Conservation (phyloP, 768 basidiomycete genomes). For the Candolleomyces eurysporus region DNA sequence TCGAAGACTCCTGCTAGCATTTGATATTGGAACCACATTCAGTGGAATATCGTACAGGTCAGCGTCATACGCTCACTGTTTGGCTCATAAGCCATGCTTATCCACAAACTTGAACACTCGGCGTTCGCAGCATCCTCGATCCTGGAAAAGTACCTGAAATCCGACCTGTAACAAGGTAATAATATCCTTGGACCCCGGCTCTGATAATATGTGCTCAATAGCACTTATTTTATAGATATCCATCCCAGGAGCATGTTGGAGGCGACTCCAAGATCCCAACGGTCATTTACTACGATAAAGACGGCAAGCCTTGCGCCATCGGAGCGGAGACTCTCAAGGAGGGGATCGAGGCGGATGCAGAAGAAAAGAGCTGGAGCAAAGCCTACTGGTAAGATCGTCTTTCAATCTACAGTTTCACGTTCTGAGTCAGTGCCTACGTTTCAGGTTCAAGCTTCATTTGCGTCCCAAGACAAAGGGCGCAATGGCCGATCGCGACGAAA, state of each 20-base stretch:
- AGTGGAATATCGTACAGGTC: too few relatives aligned
- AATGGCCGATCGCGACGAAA: conserved; percentile 8
- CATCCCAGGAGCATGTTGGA: conserved; percentile 5
- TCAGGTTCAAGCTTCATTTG: conserved; percentile 29
- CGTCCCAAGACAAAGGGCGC: conserved; percentile 20
- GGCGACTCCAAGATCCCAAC: conserved; percentile 16
- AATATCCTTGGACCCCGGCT: too few relatives aligned
- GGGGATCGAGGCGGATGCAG: conserved; percentile 11
- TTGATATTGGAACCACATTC: too few relatives aligned
- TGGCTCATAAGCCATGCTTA: too few relatives aligned
- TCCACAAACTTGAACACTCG: too few relatives aligned
- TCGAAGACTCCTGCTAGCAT: too few relatives aligned
- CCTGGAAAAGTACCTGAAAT: conserved; percentile 19
- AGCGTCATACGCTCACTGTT: too few relatives aligned
- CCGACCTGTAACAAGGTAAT: background rate
- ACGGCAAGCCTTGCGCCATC: conserved; percentile 5
- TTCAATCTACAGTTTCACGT: background rate
- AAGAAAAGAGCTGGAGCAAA: conserved; percentile 13
- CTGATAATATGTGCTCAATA: too few relatives aligned
- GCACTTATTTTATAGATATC: conserved; percentile 16
- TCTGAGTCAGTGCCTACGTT: background rate
- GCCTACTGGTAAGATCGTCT: conserved; percentile 8
- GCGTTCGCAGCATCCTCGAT: conserved; percentile 17
- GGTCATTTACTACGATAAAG: conserved; percentile 11
- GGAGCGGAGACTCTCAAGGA: conserved; percentile 14